Percentiles rank a stretch among this genome's conserved stretches.
These are phyloP conservation scores for Daldinia decipiens DNA, from an alignment of 495 filamentous ascomycete genomes.

Conservation along the genomic window DNA sequence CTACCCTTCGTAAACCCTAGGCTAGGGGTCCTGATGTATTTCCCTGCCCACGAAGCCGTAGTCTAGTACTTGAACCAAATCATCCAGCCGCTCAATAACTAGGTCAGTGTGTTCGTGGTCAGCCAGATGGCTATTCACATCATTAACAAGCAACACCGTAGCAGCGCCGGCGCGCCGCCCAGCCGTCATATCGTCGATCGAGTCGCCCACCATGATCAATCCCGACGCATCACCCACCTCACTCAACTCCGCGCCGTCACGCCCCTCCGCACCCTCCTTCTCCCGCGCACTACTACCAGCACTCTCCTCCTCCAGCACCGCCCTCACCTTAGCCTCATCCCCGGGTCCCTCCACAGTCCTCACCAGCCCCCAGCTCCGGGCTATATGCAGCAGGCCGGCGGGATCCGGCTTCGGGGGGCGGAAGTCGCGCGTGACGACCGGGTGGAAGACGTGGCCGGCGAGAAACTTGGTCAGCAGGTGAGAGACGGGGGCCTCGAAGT, in stretches of 20 bases:
- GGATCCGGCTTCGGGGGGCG: conserved; percentile 87
- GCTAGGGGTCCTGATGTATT: background rate
- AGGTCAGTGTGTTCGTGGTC: conserved; percentile 83
- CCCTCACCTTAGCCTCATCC: conserved; percentile 34
- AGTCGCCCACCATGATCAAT: conserved; percentile 80
- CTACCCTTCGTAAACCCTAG: background rate
- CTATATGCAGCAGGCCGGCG: conserved; percentile 87
- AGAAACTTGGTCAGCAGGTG: conserved; percentile 82
- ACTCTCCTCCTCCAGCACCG: conserved; percentile 23
- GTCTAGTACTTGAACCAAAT: conserved; percentile 76
- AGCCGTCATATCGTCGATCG: conserved; percentile 92
- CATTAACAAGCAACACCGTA: conserved; percentile 87
- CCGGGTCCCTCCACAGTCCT: conserved; percentile 48
- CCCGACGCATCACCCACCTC: conserved; percentile 58
- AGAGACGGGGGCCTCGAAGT: conserved; percentile 78
- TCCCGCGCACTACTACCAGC: conserved; percentile 16
- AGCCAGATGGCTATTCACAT: conserved; percentile 76
- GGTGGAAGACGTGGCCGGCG: conserved; percentile 70
- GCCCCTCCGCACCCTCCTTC: conserved; percentile 32
- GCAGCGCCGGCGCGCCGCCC: conserved; percentile 85
- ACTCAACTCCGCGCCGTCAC: conserved; percentile 36
- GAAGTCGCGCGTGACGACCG: conserved; percentile 89
- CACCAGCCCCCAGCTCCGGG: conserved; percentile 73
- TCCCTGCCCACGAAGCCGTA: conserved; percentile 66
- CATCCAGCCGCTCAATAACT: conserved; percentile 71